Base-by-base conservation (phyloP, 2,329 filamentous ascomycete species). In the Fusarium falciforme region DNA sequence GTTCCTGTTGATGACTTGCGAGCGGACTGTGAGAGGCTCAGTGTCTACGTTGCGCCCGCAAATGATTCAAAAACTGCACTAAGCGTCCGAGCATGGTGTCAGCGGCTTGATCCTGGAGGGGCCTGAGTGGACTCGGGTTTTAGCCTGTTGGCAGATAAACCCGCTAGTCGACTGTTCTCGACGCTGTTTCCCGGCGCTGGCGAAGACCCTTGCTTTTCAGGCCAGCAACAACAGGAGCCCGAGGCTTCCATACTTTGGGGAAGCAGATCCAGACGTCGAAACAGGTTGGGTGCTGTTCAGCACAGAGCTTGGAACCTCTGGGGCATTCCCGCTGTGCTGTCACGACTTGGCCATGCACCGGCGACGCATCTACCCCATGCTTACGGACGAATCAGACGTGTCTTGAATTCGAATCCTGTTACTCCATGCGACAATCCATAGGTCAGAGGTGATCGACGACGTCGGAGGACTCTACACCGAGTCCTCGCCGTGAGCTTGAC, bases 21-120 rank as follows among this genome's bases (percentile, higher is more conserved):
- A 73, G 52, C 68, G 63, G 69, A 55, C 64, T 68, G 49, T 70
- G 63, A 74, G 68, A 71, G 66, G 74, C 71, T 77, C 70, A 72
- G 16, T 77, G 64, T 77, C 60, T 33, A 66, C 40, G 63, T 73
- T 78, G 75, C 77, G 77, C 75, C 75, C 77, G 76, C 77, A 78
- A 74, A 71, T 71, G 76, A 76, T 77, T 78, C 75, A 76, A 70
- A 60, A 70, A 59, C 65, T 72, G 68, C 73, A 70, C 76, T 67
- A 76, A 69, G 67, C 62, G n/a, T 67, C 64, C 68, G 62, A 77
- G 67, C 66, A 75, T 75, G 75, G 75, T 76, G 76, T 74, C 73
- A 77, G 71, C 76, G 66, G 73, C 75, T 75, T 71, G 66, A 61
- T 61, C 40, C 62, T 64, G 63, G 57, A 70, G 59, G 49, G 66